These are phyloP conservation scores for Termitomyces sp. DNA, from an alignment of 768 basidiomycete species.

Conservation along the genomic window DNA sequence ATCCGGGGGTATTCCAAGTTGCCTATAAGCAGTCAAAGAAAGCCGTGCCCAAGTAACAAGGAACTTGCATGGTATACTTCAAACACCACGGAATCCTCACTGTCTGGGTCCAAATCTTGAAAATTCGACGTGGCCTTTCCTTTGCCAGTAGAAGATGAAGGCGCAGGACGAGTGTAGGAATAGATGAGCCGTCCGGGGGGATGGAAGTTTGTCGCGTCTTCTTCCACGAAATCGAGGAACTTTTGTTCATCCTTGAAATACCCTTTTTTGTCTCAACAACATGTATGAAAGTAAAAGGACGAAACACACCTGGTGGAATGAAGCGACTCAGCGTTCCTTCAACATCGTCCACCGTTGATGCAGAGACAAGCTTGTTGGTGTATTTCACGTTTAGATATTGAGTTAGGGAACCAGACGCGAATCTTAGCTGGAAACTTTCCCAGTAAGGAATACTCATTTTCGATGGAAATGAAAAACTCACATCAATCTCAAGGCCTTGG, in stretches of 20 bases:
- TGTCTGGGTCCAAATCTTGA: conserved; percentile 37
- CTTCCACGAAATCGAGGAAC: conserved; percentile 68
- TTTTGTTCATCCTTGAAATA: conserved; percentile 62
- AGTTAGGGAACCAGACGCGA: conserved; percentile 82
- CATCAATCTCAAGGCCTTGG: conserved; percentile 76
- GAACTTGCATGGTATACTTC: conserved; percentile 86
- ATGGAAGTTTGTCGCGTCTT: conserved; percentile 71
- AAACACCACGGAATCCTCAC: conserved; percentile 62
- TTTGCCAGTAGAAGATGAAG: conserved; percentile 37
- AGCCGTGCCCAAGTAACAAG: not conserved
- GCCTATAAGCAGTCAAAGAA: conserved; percentile 37
- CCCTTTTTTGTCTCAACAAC: conserved; percentile 32
- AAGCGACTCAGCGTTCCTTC: conserved; percentile 70
- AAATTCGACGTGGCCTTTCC: conserved; percentile 44
- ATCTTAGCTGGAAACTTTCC: conserved; percentile 50
- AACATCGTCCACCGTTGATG: conserved; percentile 80
- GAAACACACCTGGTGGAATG: conserved; percentile 61
- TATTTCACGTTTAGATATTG: conserved; percentile 71
- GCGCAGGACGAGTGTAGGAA: conserved; percentile 63
- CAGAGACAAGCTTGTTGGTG: conserved; percentile 56
- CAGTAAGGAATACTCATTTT: not conserved
- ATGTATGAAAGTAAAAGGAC: not conserved
- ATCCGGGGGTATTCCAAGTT: conserved; percentile 82
- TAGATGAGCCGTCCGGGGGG: conserved; percentile 74
- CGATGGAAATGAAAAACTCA: conserved; percentile 30